A percentile compares a stretch with the other conserved stretches of the same genome.
Evolutionary conservation across 257 asterid genomes (phyloP).

Genomic region (Osmanthus fragrans): DNA sequence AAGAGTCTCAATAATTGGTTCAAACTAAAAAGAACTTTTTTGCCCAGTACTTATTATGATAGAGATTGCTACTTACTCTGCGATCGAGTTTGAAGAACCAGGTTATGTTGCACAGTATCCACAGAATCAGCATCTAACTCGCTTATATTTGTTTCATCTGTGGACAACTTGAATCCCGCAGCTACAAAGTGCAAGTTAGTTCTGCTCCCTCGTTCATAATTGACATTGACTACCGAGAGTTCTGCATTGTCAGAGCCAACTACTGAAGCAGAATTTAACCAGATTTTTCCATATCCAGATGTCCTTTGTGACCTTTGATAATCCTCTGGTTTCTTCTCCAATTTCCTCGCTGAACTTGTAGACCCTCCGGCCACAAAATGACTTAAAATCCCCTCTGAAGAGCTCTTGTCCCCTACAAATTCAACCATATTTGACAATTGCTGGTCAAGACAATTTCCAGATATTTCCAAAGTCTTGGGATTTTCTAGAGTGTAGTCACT

Average conservation of each 20-base stretch:
- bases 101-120: no score
- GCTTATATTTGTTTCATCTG: constrained; percentile 3
- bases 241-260: constrained; percentile 15
- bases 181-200: constrained; percentile 8
- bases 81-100: no score
- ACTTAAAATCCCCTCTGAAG: neutral
- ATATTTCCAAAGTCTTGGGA: neutral
- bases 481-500: constrained; percentile 6
- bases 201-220: constrained; percentile 12
- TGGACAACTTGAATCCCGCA: constrained; percentile 17
- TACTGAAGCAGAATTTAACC: constrained; percentile 1
- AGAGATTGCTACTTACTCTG: no score
- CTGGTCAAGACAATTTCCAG: constrained; percentile 10
- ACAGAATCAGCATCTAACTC: constrained; percentile 18
- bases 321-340: constrained; percentile 5
- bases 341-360: constrained; percentile 13
- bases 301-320: constrained; percentile 7
- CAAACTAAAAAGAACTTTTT: no score
- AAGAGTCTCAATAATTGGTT: no score
- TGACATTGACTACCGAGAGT: neutral
- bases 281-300: constrained; percentile 21
- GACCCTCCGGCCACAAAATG: constrained; percentile 12
- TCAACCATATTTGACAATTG: constrained; percentile 15
- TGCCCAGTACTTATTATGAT: no score
- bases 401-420: constrained; percentile 11